Conservation (phyloP, 441 rosid species). For the Mallotus repandus region DNA sequence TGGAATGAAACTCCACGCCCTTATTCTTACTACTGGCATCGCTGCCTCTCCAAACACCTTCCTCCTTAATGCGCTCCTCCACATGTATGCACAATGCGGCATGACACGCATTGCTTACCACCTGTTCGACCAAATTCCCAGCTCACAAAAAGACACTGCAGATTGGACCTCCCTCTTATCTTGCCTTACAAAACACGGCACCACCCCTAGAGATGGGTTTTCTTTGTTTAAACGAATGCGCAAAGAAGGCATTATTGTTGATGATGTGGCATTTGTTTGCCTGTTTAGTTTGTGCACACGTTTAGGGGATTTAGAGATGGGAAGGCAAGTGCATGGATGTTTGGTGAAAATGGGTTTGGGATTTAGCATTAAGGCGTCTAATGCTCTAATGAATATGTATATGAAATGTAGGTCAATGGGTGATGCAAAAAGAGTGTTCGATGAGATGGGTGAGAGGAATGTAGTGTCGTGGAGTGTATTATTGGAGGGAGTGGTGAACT, state of each 20-base stretch:
- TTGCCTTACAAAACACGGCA: constrained; percentile 40
- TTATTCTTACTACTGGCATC: constrained; percentile 51
- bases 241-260: constrained; percentile 37
- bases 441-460: constrained; percentile 48
- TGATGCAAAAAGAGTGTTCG: constrained; percentile 46
- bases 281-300: constrained; percentile 48
- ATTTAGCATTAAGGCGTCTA: constrained; percentile 45
- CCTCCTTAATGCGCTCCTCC: constrained; percentile 61
- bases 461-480: constrained; percentile 77
- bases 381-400: constrained; percentile 70
- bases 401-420: constrained; percentile 55
- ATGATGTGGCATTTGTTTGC: constrained; percentile 55
- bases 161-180: constrained; percentile 74
- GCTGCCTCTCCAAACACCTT: constrained; percentile 38
- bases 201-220: constrained; percentile 31
- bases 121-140: constrained; percentile 73
- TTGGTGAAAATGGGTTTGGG: constrained; percentile 55
- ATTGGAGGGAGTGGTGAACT: constrained; percentile 58
- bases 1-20: constrained; percentile 57
- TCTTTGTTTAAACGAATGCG: constrained; percentile 50
- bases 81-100: constrained; percentile 48
- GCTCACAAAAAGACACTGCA: constrained; percentile 48
- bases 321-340: constrained; percentile 57
- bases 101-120: constrained; percentile 40
- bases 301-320: constrained; percentile 43